Percentiles rank a stretch among this genome's conserved stretches.
These are phyloP conservation scores for Puccinia horiana DNA, from an alignment of 1,284 basidiomycete species.

Conservation along the genomic window DNA sequence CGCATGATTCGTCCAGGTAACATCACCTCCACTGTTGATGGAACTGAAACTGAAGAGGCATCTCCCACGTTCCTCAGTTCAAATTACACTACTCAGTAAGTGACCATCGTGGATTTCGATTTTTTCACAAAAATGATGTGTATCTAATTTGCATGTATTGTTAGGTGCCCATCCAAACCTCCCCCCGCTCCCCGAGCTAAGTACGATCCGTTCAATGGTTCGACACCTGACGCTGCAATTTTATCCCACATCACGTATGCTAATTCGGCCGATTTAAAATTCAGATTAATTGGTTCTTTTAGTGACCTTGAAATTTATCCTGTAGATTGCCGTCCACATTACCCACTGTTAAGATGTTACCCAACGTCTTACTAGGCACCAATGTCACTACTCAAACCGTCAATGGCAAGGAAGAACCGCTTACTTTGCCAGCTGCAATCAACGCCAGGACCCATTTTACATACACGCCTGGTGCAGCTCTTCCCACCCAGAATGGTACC, in stretches of 20 bases:
- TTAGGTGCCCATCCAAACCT: slow-evolving; percentile 20
- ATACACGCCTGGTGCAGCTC: slow-evolving; percentile 27
- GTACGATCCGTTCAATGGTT: slow-evolving; percentile 36
- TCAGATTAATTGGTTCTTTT: background rate
- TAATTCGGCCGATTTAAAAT: background rate
- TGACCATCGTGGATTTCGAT: background rate
- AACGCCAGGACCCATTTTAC: slow-evolving; percentile 27
- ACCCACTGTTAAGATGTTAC: slow-evolving; percentile 7
- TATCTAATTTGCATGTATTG: background rate
- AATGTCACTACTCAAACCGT: slow-evolving; percentile 10
- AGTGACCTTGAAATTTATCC: background rate
- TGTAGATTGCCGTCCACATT: slow-evolving; percentile 33
- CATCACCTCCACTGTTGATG: slow-evolving; percentile 55
- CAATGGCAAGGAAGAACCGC: background rate
- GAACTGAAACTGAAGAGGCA: slow-evolving; percentile 50
- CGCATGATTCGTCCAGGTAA: slow-evolving; percentile 47
- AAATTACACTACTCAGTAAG: slow-evolving; percentile 44
- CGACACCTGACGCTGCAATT: slow-evolving; percentile 15
- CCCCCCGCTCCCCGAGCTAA: slow-evolving; percentile 26
- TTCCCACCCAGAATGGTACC: slow-evolving; percentile 35
- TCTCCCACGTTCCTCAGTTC: slow-evolving; percentile 18
- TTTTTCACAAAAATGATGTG: background rate
- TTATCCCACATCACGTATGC: slow-evolving; percentile 43
- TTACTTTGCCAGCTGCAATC: slow-evolving; percentile 26
- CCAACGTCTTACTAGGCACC: slow-evolving; percentile 34